phyloP scores from a whole-genome alignment of 192 early-diverging fungal species.

The Chytriomyces sp. region DNA sequence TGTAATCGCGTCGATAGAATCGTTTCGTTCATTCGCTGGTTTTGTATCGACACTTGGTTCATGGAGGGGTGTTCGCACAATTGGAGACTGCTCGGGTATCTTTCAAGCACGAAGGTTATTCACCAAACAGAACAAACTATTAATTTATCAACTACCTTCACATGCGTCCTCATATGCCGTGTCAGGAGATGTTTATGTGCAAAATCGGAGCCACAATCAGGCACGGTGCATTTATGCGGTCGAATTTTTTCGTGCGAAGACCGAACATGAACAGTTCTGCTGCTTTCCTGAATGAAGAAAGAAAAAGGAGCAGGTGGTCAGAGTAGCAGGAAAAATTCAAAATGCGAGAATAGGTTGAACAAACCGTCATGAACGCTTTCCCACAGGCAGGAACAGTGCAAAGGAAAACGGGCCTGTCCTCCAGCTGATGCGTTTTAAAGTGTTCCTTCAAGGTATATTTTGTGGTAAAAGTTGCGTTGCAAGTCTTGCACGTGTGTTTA shows the following conservation, averaged over 20 bases:
- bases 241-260: constrained; percentile 43
- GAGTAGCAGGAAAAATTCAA: not conserved
- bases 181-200: constrained; percentile 23
- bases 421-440: constrained; percentile 37
- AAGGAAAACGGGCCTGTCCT: constrained; percentile 36
- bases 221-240: constrained; percentile 20
- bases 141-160: not conserved
- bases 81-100: not conserved
- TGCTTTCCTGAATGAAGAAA: not conserved
- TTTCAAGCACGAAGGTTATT: not conserved
- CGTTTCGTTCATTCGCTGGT: not conserved
- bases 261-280: constrained; percentile 32
- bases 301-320: not conserved
- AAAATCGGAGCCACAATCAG: not conserved
- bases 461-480: constrained; percentile 39
- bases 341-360: constrained; percentile 11
- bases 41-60: not conserved
- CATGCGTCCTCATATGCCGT: constrained; percentile 1
- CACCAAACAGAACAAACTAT: not conserved
- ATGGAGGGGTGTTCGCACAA: not conserved
- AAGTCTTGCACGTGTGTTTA: constrained; percentile 32
- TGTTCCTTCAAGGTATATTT: constrained; percentile 41
- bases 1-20: not conserved
- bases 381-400: constrained; percentile 48
- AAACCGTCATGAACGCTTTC: constrained; percentile 45